Evolutionary conservation across 2,329 filamentous ascomycete species (phyloP).

Genomic region (Colletotrichum phormii): DNA sequence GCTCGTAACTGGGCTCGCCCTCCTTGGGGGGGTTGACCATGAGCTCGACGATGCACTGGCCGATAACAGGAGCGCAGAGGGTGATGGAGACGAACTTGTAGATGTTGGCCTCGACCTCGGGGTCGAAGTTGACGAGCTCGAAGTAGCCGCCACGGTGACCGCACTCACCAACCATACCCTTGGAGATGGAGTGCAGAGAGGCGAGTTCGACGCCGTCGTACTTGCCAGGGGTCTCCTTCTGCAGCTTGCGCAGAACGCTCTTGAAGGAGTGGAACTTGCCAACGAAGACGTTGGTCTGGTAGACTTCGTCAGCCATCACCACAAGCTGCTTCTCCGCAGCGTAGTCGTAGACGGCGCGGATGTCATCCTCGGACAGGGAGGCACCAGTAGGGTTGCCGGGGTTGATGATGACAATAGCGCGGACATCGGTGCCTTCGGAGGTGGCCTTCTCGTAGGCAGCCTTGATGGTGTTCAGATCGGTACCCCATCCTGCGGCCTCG

Average conservation of each 20-base stretch:
- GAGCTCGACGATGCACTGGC: slow-evolving; percentile 95
- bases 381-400: slow-evolving; percentile 97
- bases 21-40: slow-evolving; percentile 95
- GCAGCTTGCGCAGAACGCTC: slow-evolving; percentile 83
- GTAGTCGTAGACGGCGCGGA: slow-evolving; percentile 87
- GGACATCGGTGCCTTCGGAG: slow-evolving; percentile 83
- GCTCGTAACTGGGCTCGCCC: slow-evolving; percentile 84
- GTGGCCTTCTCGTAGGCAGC: slow-evolving; percentile 79
- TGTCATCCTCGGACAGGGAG: slow-evolving; percentile 81
- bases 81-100: slow-evolving; percentile 99
- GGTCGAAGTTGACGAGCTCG: slow-evolving; percentile 90
- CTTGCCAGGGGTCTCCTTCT: slow-evolving; percentile 77
- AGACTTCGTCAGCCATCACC: slow-evolving; percentile 95
- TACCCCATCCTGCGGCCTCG: slow-evolving; percentile 88
- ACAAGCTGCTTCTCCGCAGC: slow-evolving; percentile 88
- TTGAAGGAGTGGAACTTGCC: slow-evolving; percentile 98
- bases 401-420: slow-evolving; percentile 97
- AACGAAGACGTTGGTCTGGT: slow-evolving; percentile 98
- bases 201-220: slow-evolving; percentile 91
- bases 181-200: slow-evolving; percentile 92
- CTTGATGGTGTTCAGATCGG: slow-evolving; percentile 83
- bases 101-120: slow-evolving; percentile 88
- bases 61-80: slow-evolving; percentile 93
- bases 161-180: slow-evolving; percentile 99
- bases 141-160: slow-evolving; percentile 98